phyloP scores from a whole-genome alignment of 805 yeast genomes.

The Starmera caribaea region DNA sequence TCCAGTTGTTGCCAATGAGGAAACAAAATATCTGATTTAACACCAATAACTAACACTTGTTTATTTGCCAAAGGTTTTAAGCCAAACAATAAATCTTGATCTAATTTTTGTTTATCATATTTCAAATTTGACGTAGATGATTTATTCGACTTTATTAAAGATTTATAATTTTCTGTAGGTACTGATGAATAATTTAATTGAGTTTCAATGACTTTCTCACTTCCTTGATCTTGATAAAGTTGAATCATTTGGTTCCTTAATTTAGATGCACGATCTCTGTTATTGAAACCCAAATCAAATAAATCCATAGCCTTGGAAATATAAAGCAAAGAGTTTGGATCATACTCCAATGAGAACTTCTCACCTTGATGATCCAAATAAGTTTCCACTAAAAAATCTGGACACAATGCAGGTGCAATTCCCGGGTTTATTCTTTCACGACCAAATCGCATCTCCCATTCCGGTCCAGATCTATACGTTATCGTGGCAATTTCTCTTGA shows the following conservation, averaged over 20 bases:
- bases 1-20: constrained; percentile 95
- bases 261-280: constrained; percentile 32
- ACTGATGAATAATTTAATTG: constrained; percentile 7
- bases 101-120: constrained; percentile 47
- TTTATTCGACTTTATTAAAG: constrained; percentile 7
- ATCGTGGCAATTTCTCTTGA: constrained; percentile 92
- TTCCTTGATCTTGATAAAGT: constrained; percentile 19
- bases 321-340: constrained; percentile 80
- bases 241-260: constrained; percentile 31
- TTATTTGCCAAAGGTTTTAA: constrained; percentile 51
- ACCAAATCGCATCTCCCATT: constrained; percentile 92
- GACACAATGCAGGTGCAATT: constrained; percentile 78
- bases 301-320: constrained; percentile 92
- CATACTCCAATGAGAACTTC: constrained; percentile 85
- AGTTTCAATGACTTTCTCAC: constrained; percentile 8
- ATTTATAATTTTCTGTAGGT: constrained; percentile 11
- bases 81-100: constrained; percentile 56
- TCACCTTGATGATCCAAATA: constrained; percentile 93
- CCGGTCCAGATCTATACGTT: constrained; percentile 92
- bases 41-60: constrained; percentile 75
- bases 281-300: constrained; percentile 61
- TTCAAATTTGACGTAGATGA: constrained; percentile 32
- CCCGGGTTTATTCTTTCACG: constrained; percentile 77
- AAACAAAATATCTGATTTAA: constrained; percentile 84
- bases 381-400: constrained; percentile 88